Evolutionary conservation across 2,329 filamentous ascomycete species (phyloP).

Genomic region (Xylariaceae sp.): DNA sequence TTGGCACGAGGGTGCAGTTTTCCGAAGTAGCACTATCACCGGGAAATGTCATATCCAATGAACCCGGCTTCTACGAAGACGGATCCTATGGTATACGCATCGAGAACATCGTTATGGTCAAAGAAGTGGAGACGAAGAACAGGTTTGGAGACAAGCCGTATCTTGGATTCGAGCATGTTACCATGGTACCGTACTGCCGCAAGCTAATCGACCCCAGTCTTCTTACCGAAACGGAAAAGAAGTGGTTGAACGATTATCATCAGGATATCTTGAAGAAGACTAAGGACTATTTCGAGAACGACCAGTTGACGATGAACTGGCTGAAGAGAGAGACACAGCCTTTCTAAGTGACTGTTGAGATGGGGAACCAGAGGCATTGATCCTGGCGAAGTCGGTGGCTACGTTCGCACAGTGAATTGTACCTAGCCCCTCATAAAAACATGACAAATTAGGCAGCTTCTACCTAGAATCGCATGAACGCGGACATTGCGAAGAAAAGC

Average conservation of each 20-base stretch:
- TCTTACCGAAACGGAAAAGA: conserved; percentile 69
- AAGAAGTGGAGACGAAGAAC: conserved; percentile 80
- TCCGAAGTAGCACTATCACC: conserved; percentile 82
- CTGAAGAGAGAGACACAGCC: conserved; percentile 80
- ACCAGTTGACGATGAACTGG: conserved; percentile 71
- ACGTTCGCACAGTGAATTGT: too few relatives aligned
- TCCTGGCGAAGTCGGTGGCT: too few relatives aligned
- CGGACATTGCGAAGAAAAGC: conserved; percentile 67
- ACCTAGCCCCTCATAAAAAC: too few relatives aligned
- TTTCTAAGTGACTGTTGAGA: conserved; percentile 34
- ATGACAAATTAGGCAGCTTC: too few relatives aligned
- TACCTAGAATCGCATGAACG: conserved; percentile 47
- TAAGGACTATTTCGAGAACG: conserved; percentile 67
- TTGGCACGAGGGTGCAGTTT: conserved; percentile 87
- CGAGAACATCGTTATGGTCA: conserved; percentile 91
- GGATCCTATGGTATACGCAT: conserved; percentile 92
- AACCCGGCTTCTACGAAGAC: conserved; percentile 97
- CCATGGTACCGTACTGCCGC: conserved; percentile 90
- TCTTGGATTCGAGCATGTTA: conserved; percentile 93
- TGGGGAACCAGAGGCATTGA: neutral
- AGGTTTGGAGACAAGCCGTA: conserved; percentile 92
- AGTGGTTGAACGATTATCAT: conserved; percentile 87
- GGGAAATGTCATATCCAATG: conserved; percentile 95
- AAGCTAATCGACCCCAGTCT: conserved; percentile 76
- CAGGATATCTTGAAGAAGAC: conserved; percentile 79